phyloP scores from a whole-genome alignment of 768 basidiomycete species.

The Russula sp. region DNA sequence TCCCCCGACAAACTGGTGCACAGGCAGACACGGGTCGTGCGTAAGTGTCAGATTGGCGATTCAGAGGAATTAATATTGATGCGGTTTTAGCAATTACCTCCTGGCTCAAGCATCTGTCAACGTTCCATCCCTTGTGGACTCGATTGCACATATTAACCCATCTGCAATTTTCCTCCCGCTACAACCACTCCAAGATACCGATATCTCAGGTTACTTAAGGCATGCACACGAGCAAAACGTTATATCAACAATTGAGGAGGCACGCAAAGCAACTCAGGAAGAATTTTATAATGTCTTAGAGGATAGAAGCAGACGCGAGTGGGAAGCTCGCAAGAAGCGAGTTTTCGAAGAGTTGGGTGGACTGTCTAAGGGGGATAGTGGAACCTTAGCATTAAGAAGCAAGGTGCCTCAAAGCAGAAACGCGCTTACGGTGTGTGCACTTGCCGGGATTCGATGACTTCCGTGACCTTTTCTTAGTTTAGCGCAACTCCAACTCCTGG shows the following conservation, averaged over 20 bases:
- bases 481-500: slow-evolving; percentile 54
- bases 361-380: slow-evolving; percentile 53
- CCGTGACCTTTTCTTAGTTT: slow-evolving; percentile 35
- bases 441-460: slow-evolving; percentile 7
- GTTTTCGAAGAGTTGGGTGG: slow-evolving; percentile 89
- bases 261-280: slow-evolving; percentile 76
- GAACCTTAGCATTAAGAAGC: slow-evolving; percentile 56
- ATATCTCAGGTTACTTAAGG: slow-evolving; percentile 91
- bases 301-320: slow-evolving; percentile 70
- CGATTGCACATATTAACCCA: slow-evolving; percentile 81
- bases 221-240: slow-evolving; percentile 94
- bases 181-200: slow-evolving; percentile 92
- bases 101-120: slow-evolving; percentile 94
- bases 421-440: slow-evolving; percentile 47
- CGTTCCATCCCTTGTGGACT: slow-evolving; percentile 77
- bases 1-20: slow-evolving; percentile 63
- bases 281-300: slow-evolving; percentile 82
- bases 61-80: slow-evolving; percentile 18
- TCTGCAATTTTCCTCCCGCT: slow-evolving; percentile 81
- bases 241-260: slow-evolving; percentile 91
- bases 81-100: slow-evolving; percentile 67
- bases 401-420: slow-evolving; percentile 60
- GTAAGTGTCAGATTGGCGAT: slow-evolving; percentile 41
- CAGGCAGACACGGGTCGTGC: slow-evolving; percentile 70
- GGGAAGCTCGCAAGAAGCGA: slow-evolving; percentile 87